Conservation (phyloP, 148 eudicot species). For the Spergularia marina region DNA sequence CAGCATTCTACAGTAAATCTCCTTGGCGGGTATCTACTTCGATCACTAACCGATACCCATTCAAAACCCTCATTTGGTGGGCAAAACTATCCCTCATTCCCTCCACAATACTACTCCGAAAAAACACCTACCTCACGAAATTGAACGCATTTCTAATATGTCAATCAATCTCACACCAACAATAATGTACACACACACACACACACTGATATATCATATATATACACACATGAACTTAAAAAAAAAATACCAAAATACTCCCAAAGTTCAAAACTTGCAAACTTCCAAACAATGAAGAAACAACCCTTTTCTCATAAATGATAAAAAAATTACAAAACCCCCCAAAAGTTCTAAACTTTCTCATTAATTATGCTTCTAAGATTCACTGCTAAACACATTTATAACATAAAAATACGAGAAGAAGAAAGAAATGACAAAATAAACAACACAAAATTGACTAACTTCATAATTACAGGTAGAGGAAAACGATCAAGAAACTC, state of each 20-base stretch:
- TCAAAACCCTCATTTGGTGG: neutral
- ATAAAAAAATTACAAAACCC: neutral
- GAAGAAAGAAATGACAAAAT: neutral
- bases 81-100: neutral
- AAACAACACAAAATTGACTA: neutral
- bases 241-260: neutral
- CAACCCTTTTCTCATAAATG: neutral
- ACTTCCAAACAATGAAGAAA: neutral
- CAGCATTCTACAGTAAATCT: too few species aligned
- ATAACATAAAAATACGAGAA: neutral
- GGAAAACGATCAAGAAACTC: constrained; percentile 74
- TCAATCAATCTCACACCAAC: neutral
- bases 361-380: neutral
- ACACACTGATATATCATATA: too few species aligned
- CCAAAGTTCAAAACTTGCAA: neutral
- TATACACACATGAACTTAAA: neutral
- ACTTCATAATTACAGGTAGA: constrained; percentile 75
- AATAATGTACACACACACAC: neutral
- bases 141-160: neutral
- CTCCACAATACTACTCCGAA: neutral
- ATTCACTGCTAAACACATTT: neutral
- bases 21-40: too few species aligned
- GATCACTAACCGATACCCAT: too few species aligned
- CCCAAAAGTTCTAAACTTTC: neutral
- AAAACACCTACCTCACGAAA: neutral